Base-by-base conservation (phyloP, 371 early-diverging fungal genomes). In the Mucor lusitanicus region DNA sequence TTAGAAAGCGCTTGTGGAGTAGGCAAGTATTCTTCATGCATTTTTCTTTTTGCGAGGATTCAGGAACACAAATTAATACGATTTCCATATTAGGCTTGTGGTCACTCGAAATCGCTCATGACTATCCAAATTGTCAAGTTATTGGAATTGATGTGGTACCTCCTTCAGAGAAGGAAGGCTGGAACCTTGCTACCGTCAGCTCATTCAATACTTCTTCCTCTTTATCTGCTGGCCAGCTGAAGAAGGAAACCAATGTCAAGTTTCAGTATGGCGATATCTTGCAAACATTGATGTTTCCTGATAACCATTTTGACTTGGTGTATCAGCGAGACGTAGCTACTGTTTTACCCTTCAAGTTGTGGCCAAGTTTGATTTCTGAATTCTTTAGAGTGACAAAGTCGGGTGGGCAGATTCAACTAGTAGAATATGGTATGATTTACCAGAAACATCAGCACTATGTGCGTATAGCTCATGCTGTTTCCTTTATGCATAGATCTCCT, bases 61-160 rank as follows among this genome's bases (percentile, higher is more conserved):
- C 17, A 55, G 28, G 15, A 30, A 55, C 6, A 32, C 15, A 32
- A 30, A 27, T 30, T 55, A 28, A 55, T 55, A 13, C 17, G 4
- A 55, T 32, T 3, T 28, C 28, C 13, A 28, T 56, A 46, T 50
- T 9, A 39, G 76, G 76, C 32, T 72, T 83, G 27, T 89, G 89
- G 89, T 78, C 87, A 9, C 61, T 87, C 3, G 89, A 89, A 70
- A 85, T 87, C 82, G 85, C 88, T 11, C 70, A 75, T 19, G 81
- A 84, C 57, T 78, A 70, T 64, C 79, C 79, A 32, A 48, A 68
- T 21, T 74, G 74, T 56, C 62, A 70, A 37, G 69, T 78, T 6
- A 67, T 77, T 30, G 75, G 72, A 17, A 72, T 80, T 28, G 75
- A 79, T 46, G 64, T 75, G 17, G 55, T 77, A 54, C 77, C 76